A percentile compares a stretch with the other conserved stretches of the same genome.
Evolutionary conservation across 2,329 filamentous ascomycete species (phyloP).

Genomic region (Diplodia intermedia): DNA sequence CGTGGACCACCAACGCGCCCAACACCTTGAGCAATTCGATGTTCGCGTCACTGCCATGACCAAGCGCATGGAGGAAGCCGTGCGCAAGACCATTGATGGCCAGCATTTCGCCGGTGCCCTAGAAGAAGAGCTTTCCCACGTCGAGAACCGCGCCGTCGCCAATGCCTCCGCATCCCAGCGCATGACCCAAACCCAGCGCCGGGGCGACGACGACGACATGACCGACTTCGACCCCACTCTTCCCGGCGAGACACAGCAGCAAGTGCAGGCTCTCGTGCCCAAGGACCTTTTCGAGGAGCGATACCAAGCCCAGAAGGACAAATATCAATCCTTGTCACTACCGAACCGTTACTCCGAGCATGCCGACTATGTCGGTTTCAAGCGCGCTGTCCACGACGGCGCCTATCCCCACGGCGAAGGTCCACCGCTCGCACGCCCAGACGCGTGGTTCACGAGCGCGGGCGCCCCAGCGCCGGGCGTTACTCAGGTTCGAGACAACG

Average conservation of each 20-base stretch:
- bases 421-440: constrained; percentile 61
- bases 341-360: constrained; percentile 62
- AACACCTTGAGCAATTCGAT: constrained; percentile 50
- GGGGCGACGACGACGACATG: constrained; percentile 44
- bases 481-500: constrained; percentile 49
- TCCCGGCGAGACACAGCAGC: constrained; percentile 47
- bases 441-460: constrained; percentile 68
- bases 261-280: constrained; percentile 43
- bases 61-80: constrained; percentile 61
- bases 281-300: constrained; percentile 48
- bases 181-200: constrained; percentile 25
- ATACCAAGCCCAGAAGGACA: constrained; percentile 51
- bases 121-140: constrained; percentile 52
- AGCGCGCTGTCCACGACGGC: constrained; percentile 67
- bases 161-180: constrained; percentile 35
- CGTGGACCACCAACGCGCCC: constrained; percentile 49
- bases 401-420: constrained; percentile 61
- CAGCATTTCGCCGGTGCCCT: constrained; percentile 56
- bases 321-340: constrained; percentile 51
- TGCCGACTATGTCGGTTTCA: constrained; percentile 68
- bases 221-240: constrained; percentile 51
- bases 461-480: constrained; percentile 53
- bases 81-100: constrained; percentile 66
- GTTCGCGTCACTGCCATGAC: constrained; percentile 60
- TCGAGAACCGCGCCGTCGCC: constrained; percentile 48